Percentiles rank a stretch among this genome's conserved stretches.
These are phyloP conservation scores for Xylaria sp. DNA, from an alignment of 495 filamentous ascomycete species.

Conservation along the genomic window DNA sequence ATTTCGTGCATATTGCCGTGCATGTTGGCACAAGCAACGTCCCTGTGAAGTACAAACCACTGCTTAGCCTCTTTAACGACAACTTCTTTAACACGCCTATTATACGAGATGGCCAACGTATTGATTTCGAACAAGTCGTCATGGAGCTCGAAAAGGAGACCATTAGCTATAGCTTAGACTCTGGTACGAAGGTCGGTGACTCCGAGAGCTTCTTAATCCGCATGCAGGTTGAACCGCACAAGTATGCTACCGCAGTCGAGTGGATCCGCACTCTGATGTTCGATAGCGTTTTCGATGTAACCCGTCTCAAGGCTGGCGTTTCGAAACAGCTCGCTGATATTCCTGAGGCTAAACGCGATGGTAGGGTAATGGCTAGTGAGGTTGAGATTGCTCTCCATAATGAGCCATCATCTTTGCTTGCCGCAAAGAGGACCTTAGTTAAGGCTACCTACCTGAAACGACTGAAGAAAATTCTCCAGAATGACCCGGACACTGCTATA, in stretches of 20 bases:
- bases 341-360: slow-evolving; percentile 89
- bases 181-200: slow-evolving; percentile 71
- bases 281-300: slow-evolving; percentile 83
- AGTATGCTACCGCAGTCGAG: slow-evolving; percentile 80
- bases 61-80: slow-evolving; percentile 82
- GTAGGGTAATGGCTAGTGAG: slow-evolving; percentile 76
- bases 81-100: slow-evolving; percentile 96
- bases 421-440: slow-evolving; percentile 82
- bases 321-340: slow-evolving; percentile 89
- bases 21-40: slow-evolving; percentile 78
- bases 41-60: slow-evolving; percentile 75
- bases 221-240: slow-evolving; percentile 86
- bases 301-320: slow-evolving; percentile 81
- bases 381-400: slow-evolving; percentile 84
- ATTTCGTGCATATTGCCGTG: slow-evolving; percentile 83
- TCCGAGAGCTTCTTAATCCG: slow-evolving; percentile 79
- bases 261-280: slow-evolving; percentile 90
- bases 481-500: slow-evolving; percentile 74
- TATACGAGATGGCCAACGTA: slow-evolving; percentile 71
- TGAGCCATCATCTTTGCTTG: slow-evolving; percentile 71
- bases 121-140: slow-evolving; percentile 92
- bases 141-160: slow-evolving; percentile 90
- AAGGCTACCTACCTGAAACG: slow-evolving; percentile 88
- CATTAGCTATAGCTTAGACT: slow-evolving; percentile 76
- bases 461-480: slow-evolving; percentile 76